These are phyloP conservation scores for Actinidia polygama DNA, from an alignment of 179 eudicot species.

Conservation along the genomic window DNA sequence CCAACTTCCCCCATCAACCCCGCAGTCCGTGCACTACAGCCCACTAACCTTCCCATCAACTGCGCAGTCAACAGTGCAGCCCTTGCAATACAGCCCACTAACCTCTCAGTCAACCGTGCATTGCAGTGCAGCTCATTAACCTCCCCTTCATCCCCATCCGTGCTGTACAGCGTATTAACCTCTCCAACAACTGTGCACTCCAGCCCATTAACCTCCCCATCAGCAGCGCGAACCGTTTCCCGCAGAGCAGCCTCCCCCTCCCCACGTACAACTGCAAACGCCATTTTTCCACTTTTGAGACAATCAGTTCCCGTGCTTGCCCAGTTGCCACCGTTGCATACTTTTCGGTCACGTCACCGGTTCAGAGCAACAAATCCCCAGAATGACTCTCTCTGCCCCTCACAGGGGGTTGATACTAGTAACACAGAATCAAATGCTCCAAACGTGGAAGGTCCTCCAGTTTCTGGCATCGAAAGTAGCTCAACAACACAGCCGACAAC, in stretches of 20 bases:
- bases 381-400: not conserved
- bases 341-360: not conserved
- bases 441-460: not conserved
- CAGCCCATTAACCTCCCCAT: constrained; percentile 12
- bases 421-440: constrained; percentile 2
- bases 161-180: not conserved
- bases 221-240: constrained; percentile 5
- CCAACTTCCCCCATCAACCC: not conserved
- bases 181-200: not conserved
- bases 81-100: constrained; percentile 15
- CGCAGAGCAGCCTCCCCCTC: constrained; percentile 14
- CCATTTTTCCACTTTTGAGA: constrained; percentile 15
- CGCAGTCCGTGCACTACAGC: not conserved
- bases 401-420: constrained; percentile 6
- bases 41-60: not conserved
- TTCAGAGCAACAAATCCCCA: not conserved
- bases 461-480: constrained; percentile 12
- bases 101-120: not conserved
- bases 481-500: not conserved
- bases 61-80: constrained; percentile 14
- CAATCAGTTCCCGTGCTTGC: constrained; percentile 20
- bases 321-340: constrained; percentile 25
- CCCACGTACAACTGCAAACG: not conserved
- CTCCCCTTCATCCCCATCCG: not conserved
- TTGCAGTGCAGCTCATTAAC: not conserved